phyloP scores from a whole-genome alignment of 2,329 filamentous ascomycete genomes.

The Fusarium austroafricanum region DNA sequence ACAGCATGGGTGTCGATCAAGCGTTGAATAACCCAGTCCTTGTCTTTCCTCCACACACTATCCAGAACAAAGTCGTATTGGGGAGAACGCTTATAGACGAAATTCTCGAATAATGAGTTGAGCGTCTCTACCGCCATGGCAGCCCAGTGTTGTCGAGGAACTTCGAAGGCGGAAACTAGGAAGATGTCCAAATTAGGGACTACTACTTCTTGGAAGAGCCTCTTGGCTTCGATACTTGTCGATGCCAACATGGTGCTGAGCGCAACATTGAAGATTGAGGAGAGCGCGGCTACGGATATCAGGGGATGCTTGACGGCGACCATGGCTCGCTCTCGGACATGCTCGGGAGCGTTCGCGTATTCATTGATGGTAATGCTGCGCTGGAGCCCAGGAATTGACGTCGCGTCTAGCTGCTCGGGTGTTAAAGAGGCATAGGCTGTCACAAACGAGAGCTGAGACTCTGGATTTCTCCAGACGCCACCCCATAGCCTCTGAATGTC shows the following conservation, averaged over 20 bases:
- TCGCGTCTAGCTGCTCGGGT: slow-evolving; percentile 82
- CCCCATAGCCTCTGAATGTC: slow-evolving; percentile 94
- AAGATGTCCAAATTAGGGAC: slow-evolving; percentile 83
- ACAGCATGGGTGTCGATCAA: slow-evolving; percentile 85
- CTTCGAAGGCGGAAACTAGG: slow-evolving; percentile 80
- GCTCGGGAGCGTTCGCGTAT: slow-evolving; percentile 61
- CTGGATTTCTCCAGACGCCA: slow-evolving; percentile 84
- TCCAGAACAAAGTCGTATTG: slow-evolving; percentile 91
- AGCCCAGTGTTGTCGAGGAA: slow-evolving; percentile 79
- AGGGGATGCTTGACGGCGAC: slow-evolving; percentile 84
- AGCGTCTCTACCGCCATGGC: slow-evolving; percentile 79
- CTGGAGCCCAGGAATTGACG: slow-evolving; percentile 83
- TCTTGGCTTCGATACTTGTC: slow-evolving; percentile 71
- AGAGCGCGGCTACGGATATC: slow-evolving; percentile 86
- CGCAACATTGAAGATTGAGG: slow-evolving; percentile 73
- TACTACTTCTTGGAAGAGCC: slow-evolving; percentile 74
- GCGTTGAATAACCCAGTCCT: slow-evolving; percentile 83
- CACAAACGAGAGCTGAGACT: slow-evolving; percentile 94
- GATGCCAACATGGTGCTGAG: slow-evolving; percentile 71
- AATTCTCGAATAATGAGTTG: slow-evolving; percentile 83
- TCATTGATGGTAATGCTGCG: slow-evolving; percentile 77
- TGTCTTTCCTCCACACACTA: slow-evolving; percentile 91
- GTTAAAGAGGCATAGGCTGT: slow-evolving; percentile 84
- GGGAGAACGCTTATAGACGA: slow-evolving; percentile 80
- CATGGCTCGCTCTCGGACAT: slow-evolving; percentile 64